Percentiles rank a stretch among this genome's conserved stretches.
Evolutionary conservation across 2,329 filamentous ascomycete species (phyloP).

Genomic region (Colletotrichum eremochloae): DNA sequence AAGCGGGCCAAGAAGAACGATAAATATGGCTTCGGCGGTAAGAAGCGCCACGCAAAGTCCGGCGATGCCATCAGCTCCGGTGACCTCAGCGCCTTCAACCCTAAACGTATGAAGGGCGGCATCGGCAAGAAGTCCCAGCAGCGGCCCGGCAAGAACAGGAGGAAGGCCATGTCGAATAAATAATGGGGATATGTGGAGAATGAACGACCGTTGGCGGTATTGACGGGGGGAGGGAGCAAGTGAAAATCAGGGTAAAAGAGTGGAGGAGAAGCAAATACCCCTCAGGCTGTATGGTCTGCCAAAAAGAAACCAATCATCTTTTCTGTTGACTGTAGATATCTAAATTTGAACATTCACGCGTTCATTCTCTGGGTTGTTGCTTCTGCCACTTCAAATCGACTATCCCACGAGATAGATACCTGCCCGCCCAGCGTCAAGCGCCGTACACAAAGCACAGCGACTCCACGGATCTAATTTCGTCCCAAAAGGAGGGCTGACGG

Average conservation of each 20-base stretch:
- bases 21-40: slow-evolving; percentile 96
- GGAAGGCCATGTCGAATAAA: slow-evolving; percentile 58
- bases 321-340: slow-evolving; percentile 17
- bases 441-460: neutral
- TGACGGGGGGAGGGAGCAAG: neutral
- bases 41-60: slow-evolving; percentile 93
- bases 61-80: slow-evolving; percentile 86
- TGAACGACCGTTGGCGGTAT: neutral
- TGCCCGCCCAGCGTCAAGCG: neutral
- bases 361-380: neutral
- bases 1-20: slow-evolving; percentile 96
- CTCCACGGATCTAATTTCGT: neutral
- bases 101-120: slow-evolving; percentile 84
- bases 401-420: neutral
- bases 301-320: neutral
- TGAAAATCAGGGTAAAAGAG: neutral
- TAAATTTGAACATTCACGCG: neutral
- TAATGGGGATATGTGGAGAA: neutral
- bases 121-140: slow-evolving; percentile 54
- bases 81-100: slow-evolving; percentile 85
- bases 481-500: neutral
- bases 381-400: neutral
- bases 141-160: slow-evolving; percentile 65
- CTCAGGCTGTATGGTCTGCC: slow-evolving; percentile 7
- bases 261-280: slow-evolving; percentile 30